phyloP scores from a whole-genome alignment of 2,329 filamentous ascomycete genomes.

The Ceratocystiopsis minuta region DNA sequence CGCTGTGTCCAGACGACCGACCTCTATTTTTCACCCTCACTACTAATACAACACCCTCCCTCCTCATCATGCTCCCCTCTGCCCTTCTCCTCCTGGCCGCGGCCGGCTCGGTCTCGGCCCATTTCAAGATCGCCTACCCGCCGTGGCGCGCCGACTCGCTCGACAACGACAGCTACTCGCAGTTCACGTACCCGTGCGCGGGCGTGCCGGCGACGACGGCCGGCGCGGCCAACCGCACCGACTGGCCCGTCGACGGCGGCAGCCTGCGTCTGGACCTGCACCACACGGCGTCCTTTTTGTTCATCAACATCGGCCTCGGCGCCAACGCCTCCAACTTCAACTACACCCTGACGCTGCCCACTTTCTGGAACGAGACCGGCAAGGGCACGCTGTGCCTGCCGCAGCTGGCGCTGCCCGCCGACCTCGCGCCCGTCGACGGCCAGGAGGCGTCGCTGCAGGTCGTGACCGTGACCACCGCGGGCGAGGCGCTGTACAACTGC shows the following conservation, averaged over 20 bases:
- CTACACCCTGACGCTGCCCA: constrained; percentile 43
- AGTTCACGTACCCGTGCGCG: constrained; percentile 29
- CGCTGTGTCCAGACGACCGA: too few species aligned
- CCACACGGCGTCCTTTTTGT: constrained; percentile 34
- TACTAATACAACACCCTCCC: too few species aligned
- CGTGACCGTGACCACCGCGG: constrained; percentile 40
- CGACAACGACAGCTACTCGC: constrained; percentile 23
- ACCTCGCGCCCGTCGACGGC: constrained; percentile 36
- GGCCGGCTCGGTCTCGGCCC: constrained; percentile 23
- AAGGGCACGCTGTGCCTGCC: constrained; percentile 50
- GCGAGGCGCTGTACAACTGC: constrained; percentile 53
- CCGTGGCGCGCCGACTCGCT: constrained; percentile 31
- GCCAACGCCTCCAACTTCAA: constrained; percentile 45
- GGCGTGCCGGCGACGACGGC: constrained; percentile 23
- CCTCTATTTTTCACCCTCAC: too few species aligned
- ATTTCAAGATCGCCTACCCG: constrained; percentile 31
- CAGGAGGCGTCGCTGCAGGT: constrained; percentile 51
- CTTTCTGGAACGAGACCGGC: constrained; percentile 39
- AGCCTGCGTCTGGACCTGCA: constrained; percentile 29
- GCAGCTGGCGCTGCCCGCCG: constrained; percentile 32
- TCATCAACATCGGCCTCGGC: constrained; percentile 31
- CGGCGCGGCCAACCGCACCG: constrained; percentile 29
- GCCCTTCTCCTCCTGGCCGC: constrained; percentile 18
- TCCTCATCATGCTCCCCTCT: constrained; percentile 9
- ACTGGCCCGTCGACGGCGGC: constrained; percentile 34